A percentile compares a stretch with the other conserved stretches of the same genome.
phyloP scores from a whole-genome alignment of 2,329 filamentous ascomycete species.

The Hypoxylon sp. region DNA sequence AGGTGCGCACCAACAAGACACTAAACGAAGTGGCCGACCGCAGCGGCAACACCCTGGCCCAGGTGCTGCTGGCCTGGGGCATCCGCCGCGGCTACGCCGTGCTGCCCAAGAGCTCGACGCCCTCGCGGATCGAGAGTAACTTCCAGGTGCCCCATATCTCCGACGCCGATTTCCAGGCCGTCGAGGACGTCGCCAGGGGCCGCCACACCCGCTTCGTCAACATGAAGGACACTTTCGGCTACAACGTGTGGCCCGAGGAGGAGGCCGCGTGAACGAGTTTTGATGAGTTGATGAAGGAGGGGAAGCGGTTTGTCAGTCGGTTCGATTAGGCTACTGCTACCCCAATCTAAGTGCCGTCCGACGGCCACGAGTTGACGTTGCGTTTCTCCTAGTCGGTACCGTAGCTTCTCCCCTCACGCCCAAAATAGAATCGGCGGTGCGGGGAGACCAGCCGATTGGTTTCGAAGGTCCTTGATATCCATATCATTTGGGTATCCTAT shows the following conservation, averaged over 20 bases:
- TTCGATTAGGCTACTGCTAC: background rate
- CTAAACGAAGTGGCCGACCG: slow-evolving; percentile 69
- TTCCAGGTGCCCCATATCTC: slow-evolving; percentile 65
- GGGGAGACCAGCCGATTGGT: slow-evolving; percentile 9
- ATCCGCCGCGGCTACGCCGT: slow-evolving; percentile 74
- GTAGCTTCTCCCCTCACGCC: background rate
- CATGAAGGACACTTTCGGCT: slow-evolving; percentile 85
- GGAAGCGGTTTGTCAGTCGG: background rate
- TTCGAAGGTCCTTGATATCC: background rate
- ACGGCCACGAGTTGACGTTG: slow-evolving; percentile 2
- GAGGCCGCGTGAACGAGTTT: slow-evolving; percentile 21
- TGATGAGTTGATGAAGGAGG: slow-evolving; percentile 9
- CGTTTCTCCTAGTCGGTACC: background rate
- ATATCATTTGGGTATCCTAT: background rate
- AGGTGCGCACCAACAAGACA: slow-evolving; percentile 68
- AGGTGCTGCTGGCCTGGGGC: slow-evolving; percentile 74
- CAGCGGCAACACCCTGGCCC: slow-evolving; percentile 68
- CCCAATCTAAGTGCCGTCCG: background rate
- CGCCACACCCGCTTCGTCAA: slow-evolving; percentile 80
- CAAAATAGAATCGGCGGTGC: slow-evolving; percentile 4
- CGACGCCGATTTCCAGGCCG: slow-evolving; percentile 69
- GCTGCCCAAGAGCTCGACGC: slow-evolving; percentile 77
- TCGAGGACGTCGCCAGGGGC: slow-evolving; percentile 73
- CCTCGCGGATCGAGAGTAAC: slow-evolving; percentile 75
- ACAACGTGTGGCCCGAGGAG: slow-evolving; percentile 76